Base-by-base conservation (phyloP, 2,329 filamentous ascomycete genomes). In the Sordariomycetes sp. region DNA sequence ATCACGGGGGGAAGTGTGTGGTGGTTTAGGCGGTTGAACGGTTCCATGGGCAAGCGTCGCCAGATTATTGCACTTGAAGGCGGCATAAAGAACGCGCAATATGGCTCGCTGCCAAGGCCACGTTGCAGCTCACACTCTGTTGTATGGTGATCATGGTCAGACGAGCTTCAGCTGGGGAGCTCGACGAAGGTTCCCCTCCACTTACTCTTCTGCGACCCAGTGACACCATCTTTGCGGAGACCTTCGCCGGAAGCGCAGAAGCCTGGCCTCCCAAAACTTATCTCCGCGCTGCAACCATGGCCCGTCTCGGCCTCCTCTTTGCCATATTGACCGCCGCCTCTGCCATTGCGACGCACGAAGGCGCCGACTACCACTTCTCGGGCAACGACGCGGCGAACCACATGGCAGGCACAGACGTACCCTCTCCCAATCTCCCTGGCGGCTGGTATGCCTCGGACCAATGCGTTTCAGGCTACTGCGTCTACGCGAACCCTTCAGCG, bases 71-170 rank as follows among this genome's bases (percentile, higher is more conserved):
- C 28, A 39, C 28, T 20, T 17, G 28, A 35, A 57, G 54, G 7
- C 28, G 20, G 20, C 36, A 56, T 35, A 48, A 32, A 50, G 20
- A 28, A 35, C 36, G 55, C 55, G 52, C 45, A 45, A 53, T 35
- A 57, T 34, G 50, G 51, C 32, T 57, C 55, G 55, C 55, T 57
- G 53, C 51, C 50, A 57, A 57, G 55, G 55, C 50, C 55, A 57
- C 55, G 55, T 57, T 57, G 55, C 55, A 57, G 35, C 17, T 4
- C 36, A 15, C 36, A n/a, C n/a, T n/a, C n/a, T n/a, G n/a, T n/a
- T n/a, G n/a, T n/a, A n/a, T n/a, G n/a, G n/a, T n/a, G n/a, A n/a
- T n/a, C n/a, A n/a, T n/a, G n/a, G n/a, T n/a, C n/a, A n/a, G n/a
- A n/a, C n/a, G n/a, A n/a, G n/a, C n/a, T n/a, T n/a, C n/a, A n/a